Evolutionary conservation across 345 rosid species (phyloP).

Genomic region (Salix caprea): DNA sequence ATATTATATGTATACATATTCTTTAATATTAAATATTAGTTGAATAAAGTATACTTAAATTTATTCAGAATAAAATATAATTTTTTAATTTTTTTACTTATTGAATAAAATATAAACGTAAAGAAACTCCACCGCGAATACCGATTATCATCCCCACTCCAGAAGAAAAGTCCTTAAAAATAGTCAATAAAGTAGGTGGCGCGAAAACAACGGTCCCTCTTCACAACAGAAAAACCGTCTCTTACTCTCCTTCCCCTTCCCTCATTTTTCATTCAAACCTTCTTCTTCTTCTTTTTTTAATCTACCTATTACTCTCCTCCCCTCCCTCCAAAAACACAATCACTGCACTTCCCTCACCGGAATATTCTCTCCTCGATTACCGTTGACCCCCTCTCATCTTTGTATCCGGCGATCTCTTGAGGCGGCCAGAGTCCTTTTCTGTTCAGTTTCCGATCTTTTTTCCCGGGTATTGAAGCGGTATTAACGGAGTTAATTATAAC

Average conservation of each 20-base stretch:
- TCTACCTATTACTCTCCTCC: background rate
- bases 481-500: background rate
- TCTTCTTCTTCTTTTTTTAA: background rate
- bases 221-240: constrained; percentile 33
- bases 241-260: constrained; percentile 6
- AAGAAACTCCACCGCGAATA: too few relatives aligned
- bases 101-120: too few relatives aligned
- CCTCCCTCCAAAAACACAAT: background rate
- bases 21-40: too few relatives aligned
- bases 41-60: too few relatives aligned
- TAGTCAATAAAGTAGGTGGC: constrained; percentile 46
- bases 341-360: background rate
- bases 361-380: background rate
- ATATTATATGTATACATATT: too few relatives aligned
- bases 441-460: background rate
- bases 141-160: background rate
- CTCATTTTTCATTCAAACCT: background rate
- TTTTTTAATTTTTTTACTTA: too few relatives aligned
- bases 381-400: background rate
- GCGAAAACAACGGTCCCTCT: constrained; percentile 62
- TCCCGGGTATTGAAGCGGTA: background rate
- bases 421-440: background rate
- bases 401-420: background rate
- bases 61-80: too few relatives aligned
- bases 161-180: background rate